These are phyloP conservation scores for Tulasnella calospora DNA, from an alignment of 768 basidiomycete genomes.

Conservation along the genomic window DNA sequence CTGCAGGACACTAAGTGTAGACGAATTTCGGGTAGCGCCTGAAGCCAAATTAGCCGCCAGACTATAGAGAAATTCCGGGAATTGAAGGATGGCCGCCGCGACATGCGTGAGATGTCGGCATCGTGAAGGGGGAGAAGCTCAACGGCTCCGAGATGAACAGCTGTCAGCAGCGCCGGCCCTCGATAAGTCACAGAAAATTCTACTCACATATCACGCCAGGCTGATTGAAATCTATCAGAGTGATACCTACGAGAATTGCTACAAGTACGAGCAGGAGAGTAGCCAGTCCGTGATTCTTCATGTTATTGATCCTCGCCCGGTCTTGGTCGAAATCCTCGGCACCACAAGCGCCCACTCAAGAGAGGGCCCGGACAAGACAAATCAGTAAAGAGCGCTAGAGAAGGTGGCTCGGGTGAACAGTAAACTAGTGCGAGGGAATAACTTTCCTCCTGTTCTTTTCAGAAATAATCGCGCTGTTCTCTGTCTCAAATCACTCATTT, in stretches of 20 bases:
- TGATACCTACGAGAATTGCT: slow-evolving; percentile 72
- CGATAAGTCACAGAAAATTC: slow-evolving; percentile 15
- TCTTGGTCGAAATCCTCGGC: neutral
- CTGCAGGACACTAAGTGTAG: neutral
- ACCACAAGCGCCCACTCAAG: neutral
- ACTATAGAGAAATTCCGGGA: too few relatives aligned
- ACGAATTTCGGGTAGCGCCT: too few relatives aligned
- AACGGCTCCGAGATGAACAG: slow-evolving; percentile 79
- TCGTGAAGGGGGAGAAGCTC: slow-evolving; percentile 69
- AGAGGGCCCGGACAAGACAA: neutral
- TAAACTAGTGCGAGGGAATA: neutral
- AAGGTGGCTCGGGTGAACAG: neutral
- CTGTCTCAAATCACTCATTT: neutral
- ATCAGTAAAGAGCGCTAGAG: neutral
- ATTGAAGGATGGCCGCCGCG: too few relatives aligned
- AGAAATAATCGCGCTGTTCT: neutral
- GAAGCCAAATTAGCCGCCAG: too few relatives aligned
- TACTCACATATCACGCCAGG: slow-evolving; percentile 24
- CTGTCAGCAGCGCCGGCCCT: slow-evolving; percentile 42
- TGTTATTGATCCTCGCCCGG: neutral
- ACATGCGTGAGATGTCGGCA: too few relatives aligned
- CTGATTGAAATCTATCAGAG: slow-evolving; percentile 88
- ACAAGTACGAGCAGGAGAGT: slow-evolving; percentile 1
- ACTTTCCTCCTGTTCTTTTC: neutral
- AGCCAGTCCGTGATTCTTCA: neutral